A percentile compares a stretch with the other conserved stretches of the same genome.
phyloP scores from a whole-genome alignment of 352 stramenopile species.

The Globisporangium solare region DNA sequence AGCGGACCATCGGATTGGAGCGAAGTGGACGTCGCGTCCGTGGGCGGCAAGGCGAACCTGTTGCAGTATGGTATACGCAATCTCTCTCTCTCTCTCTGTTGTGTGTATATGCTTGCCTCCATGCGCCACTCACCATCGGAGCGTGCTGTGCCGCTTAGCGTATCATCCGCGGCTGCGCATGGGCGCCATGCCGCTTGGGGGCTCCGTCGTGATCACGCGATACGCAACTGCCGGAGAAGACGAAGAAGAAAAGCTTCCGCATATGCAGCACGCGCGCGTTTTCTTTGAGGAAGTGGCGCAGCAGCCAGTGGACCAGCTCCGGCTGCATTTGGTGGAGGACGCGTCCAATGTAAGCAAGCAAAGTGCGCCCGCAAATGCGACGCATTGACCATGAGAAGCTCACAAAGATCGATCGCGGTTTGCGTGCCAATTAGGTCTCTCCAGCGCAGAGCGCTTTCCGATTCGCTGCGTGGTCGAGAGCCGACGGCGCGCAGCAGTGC shows the following conservation, averaged over 20 bases:
- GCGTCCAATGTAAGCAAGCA: too few relatives aligned
- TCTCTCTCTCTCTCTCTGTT: neutral
- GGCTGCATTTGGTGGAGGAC: constrained; percentile 10
- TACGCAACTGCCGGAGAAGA: constrained; percentile 2
- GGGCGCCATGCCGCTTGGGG: constrained; percentile 26
- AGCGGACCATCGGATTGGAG: constrained; percentile 38
- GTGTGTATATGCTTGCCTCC: neutral
- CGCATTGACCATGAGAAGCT: neutral
- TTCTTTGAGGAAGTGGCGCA: constrained; percentile 18
- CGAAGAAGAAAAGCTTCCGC: neutral
- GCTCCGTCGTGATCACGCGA: constrained; percentile 30
- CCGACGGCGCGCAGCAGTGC: constrained; percentile 7
- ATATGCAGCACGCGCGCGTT: too few relatives aligned
- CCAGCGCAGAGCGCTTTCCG: constrained; percentile 5
- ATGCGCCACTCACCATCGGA: neutral
- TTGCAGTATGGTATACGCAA: constrained; percentile 29
- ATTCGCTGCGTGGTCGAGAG: constrained; percentile 24
- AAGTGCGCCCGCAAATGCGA: too few relatives aligned
- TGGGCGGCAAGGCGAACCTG: constrained; percentile 30
- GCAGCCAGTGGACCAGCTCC: constrained; percentile 10
- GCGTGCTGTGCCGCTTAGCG: constrained; percentile 16
- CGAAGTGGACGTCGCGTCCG: constrained; percentile 22
- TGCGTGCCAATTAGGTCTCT: neutral
- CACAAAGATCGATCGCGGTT: too few relatives aligned
- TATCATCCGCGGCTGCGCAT: constrained; percentile 39